These are phyloP conservation scores for Xylaria telfairii DNA, from an alignment of 495 filamentous ascomycete species.

Conservation along the genomic window DNA sequence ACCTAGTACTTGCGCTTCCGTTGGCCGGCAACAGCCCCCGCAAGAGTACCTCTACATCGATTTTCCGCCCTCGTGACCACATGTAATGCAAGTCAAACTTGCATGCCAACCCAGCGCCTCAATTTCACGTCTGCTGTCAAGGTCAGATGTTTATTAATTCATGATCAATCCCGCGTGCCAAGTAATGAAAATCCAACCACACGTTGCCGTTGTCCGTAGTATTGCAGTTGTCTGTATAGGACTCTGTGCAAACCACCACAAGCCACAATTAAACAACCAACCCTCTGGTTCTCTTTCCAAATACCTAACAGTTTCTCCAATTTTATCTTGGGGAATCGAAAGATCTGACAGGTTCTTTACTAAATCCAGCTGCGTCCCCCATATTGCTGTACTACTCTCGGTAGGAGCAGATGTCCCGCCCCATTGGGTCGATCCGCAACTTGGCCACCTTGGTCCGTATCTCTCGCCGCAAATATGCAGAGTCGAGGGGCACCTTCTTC, in stretches of 20 bases:
- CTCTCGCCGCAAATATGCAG: neutral
- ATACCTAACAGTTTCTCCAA: neutral
- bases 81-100: constrained; percentile 11
- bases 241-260: neutral
- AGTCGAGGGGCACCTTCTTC: neutral
- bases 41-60: neutral
- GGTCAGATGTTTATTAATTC: neutral
- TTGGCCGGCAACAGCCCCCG: neutral
- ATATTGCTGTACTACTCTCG: neutral
- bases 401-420: constrained; percentile 18
- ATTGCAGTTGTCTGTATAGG: neutral
- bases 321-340: neutral
- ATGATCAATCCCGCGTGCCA: neutral
- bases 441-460: constrained; percentile 5
- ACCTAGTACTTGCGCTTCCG: neutral
- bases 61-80: constrained; percentile 7
- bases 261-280: neutral
- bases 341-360: neutral
- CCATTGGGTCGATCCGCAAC: constrained; percentile 17
- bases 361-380: neutral
- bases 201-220: neutral
- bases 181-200: neutral
- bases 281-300: neutral
- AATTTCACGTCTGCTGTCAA: neutral
- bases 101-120: neutral